Evolutionary conservation across 495 filamentous ascomycete species (phyloP).

Genomic region (Talaromyces nanjingensis): DNA sequence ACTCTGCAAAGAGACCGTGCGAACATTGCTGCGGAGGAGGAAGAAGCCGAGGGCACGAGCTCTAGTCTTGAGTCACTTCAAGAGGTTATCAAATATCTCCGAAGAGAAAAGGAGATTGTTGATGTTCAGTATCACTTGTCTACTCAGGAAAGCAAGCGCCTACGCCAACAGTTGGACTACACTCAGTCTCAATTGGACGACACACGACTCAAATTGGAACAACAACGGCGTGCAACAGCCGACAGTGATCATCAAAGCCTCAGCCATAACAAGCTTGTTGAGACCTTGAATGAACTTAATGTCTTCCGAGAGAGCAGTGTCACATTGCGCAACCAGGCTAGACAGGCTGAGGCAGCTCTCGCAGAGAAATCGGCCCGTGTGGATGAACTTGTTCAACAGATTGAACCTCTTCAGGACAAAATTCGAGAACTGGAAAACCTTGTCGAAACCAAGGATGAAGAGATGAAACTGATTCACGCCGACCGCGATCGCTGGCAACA

Average conservation of each 20-base stretch:
- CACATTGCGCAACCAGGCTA: conserved; percentile 76
- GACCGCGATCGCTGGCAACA: conserved; percentile 91
- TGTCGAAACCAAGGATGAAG: conserved; percentile 70
- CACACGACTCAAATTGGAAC: conserved; percentile 72
- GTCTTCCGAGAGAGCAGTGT: conserved; percentile 88
- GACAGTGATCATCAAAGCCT: conserved; percentile 62
- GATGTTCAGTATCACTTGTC: conserved; percentile 90
- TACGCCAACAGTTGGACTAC: conserved; percentile 86
- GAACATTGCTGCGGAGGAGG: conserved; percentile 38
- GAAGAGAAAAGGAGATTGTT: conserved; percentile 96
- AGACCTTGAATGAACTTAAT: conserved; percentile 91
- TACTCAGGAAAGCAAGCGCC: conserved; percentile 72
- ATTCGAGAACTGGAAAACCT: conserved; percentile 76
- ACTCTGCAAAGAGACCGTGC: conserved; percentile 66
- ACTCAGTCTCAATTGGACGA: conserved; percentile 81
- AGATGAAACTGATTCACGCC: conserved; percentile 76
- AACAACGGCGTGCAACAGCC: conserved; percentile 72
- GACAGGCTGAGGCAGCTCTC: conserved; percentile 67
- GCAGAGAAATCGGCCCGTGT: conserved; percentile 66
- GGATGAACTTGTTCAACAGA: conserved; percentile 63
- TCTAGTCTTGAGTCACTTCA: conserved; percentile 65
- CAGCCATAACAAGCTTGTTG: conserved; percentile 81
- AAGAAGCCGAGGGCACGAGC: conserved; percentile 31
- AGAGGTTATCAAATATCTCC: conserved; percentile 81
- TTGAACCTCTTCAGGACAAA: conserved; percentile 73